Conservation (phyloP, 106 monocot species). For the Chionographis japonica region DNA sequence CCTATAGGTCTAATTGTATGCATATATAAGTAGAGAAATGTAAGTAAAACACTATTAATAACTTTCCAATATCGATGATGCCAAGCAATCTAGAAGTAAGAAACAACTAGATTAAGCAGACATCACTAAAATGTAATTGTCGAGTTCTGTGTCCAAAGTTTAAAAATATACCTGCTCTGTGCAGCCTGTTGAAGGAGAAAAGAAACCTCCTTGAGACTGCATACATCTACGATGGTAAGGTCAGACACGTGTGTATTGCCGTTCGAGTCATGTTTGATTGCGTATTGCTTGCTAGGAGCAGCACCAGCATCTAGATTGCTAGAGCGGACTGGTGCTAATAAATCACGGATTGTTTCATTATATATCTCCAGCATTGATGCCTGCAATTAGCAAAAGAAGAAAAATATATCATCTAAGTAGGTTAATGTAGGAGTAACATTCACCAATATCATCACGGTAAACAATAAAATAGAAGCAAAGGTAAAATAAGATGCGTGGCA, state of each 20-base stretch:
- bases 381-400: constrained; percentile 19
- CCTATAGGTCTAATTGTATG: too few species aligned
- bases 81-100: too few species aligned
- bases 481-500: neutral
- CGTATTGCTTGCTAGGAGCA: constrained; percentile 43
- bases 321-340: constrained; percentile 32
- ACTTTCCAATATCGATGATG: too few species aligned
- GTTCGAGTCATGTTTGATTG: constrained; percentile 75
- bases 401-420: neutral
- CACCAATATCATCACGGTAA: neutral
- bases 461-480: neutral
- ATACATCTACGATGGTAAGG: constrained; percentile 79
- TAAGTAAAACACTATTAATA: too few species aligned
- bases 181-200: constrained; percentile 66
- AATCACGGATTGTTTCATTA: constrained; percentile 87
- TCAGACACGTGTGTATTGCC: constrained; percentile 79
- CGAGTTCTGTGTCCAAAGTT: too few species aligned
- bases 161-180: constrained; percentile 61
- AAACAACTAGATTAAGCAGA: too few species aligned
- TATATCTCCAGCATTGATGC: constrained; percentile 96
- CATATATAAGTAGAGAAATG: too few species aligned
- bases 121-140: too few species aligned
- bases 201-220: constrained; percentile 70
- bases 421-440: neutral
- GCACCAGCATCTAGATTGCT: constrained; percentile 25